phyloP scores from a whole-genome alignment of 2,329 filamentous ascomycete species.

The Leptographium procerum region DNA sequence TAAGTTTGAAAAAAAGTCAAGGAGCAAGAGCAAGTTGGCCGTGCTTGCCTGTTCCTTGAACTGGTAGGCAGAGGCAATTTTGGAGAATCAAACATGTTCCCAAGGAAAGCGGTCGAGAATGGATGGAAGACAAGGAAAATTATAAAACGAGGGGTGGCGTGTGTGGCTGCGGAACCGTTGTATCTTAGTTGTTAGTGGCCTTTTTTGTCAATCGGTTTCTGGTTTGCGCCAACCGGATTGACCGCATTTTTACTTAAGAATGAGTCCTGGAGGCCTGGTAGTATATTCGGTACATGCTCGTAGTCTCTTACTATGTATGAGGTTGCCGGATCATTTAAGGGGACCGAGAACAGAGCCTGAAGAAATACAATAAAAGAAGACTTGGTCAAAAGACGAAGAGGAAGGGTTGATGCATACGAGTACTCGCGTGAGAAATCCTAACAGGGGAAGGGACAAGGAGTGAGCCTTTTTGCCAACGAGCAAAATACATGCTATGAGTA shows the following conservation, averaged over 20 bases:
- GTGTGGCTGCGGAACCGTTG: not conserved
- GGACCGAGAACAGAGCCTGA: too few relatives aligned
- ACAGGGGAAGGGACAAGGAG: too few relatives aligned
- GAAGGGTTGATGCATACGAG: not conserved
- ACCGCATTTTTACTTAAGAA: not conserved
- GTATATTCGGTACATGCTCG: too few relatives aligned
- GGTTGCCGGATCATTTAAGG: too few relatives aligned
- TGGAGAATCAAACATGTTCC: not conserved
- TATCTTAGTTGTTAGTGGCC: not conserved
- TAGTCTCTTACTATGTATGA: too few relatives aligned
- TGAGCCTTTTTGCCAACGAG: too few relatives aligned
- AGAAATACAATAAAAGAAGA: not conserved
- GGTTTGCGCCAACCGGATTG: not conserved
- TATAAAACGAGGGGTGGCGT: constrained; percentile 4
- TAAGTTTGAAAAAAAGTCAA: not conserved
- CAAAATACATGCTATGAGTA: too few relatives aligned
- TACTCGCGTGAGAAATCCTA: too few relatives aligned
- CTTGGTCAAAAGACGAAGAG: not conserved
- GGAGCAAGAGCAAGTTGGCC: not conserved
- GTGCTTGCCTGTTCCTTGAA: not conserved
- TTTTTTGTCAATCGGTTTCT: not conserved
- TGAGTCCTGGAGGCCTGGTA: too few relatives aligned
- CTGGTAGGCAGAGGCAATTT: not conserved
- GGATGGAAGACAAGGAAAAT: not conserved
- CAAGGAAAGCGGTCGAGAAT: not conserved